Evolutionary conservation across 805 yeast genomes (phyloP).

Genomic region (Cyberlindnera japonica): DNA sequence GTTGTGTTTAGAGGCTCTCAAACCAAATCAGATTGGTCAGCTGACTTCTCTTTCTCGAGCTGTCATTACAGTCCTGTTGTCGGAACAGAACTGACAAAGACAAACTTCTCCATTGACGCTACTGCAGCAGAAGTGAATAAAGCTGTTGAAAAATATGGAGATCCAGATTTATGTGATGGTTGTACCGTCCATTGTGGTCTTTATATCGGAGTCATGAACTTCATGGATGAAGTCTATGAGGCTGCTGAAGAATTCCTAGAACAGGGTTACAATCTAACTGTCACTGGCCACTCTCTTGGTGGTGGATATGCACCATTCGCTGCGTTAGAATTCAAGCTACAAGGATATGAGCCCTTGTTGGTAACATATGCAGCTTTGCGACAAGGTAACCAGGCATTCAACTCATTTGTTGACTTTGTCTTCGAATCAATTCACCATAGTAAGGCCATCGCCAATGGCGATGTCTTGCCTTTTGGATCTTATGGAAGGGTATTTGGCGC

Average conservation of each 20-base stretch:
- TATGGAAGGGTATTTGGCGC: conserved; percentile 54
- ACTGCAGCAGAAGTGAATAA: conserved; percentile 1
- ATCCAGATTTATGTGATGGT: conserved; percentile 35
- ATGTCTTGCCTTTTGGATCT: conserved; percentile 21
- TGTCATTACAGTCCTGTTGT: conserved; percentile 42
- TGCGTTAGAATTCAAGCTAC: conserved; percentile 55
- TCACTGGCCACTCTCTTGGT: conserved; percentile 76
- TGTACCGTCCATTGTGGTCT: conserved; percentile 69
- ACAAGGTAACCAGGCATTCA: conserved; percentile 52
- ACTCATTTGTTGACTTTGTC: conserved; percentile 47
- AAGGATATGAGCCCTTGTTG: conserved; percentile 53
- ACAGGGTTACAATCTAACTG: conserved; percentile 48
- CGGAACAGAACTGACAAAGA: conserved; percentile 1
- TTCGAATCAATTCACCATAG: conserved; percentile 40
- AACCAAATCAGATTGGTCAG: conserved; percentile 57
- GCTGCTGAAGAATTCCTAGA: conserved; percentile 31
- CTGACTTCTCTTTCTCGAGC: conserved; percentile 50
- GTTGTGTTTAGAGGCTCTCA: conserved; percentile 65
- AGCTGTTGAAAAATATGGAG: conserved; percentile 5
- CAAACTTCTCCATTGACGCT: conserved; percentile 3
- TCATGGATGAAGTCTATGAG: conserved; percentile 36
- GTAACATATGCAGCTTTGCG: conserved; percentile 64
- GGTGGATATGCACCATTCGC: conserved; percentile 64
- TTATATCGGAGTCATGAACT: conserved; percentile 41
- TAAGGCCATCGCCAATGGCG: conserved; percentile 31